Evolutionary conservation across 2,329 filamentous ascomycete species (phyloP), one percentile per base, ranked within the genome.

Genomic region (Phaeophleospora eucalypticola): DNA sequence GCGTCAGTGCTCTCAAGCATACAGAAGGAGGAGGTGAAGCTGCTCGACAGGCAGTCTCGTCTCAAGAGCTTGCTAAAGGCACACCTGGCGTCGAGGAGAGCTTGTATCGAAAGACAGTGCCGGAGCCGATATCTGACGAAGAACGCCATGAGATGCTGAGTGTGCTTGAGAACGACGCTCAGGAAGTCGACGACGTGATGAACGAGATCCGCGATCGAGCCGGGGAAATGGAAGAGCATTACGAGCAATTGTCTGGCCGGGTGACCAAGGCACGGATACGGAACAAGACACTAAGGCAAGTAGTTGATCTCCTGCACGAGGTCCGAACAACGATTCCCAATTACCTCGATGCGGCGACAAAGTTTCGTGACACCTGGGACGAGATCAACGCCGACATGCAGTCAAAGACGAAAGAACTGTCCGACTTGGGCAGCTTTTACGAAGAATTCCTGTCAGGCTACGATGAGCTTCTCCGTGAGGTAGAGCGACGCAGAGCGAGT

Each of bases 1-100:
- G 91, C 66, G 87, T 95, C 12, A 91, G 85, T 1, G 91, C 91
- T 1, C 84, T 96, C 36, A 87, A 89, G 49, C 89, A 91, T 41
- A 96, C 90, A 2, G 89, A 95, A 70, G 73, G 73, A 47, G 72
- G 74, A 8, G 70, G 71, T 9, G 71, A 71, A 49, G 73, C 73
- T 12, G 73, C 72, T 2, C 68, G 65, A n/a, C 49, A 52, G 48
- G 65, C 65, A 6, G 48, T 62, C 3, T 65, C 68, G 42, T 65
- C 67, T 1, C 65, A 64, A 20, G 67, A 71, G 18, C 48, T 58
- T 19, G 51, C 46, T 19, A 54, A 52, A 10, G 46, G 54, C 12
- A 53, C 45, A 3, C 43, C 48, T 2, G 53, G 53, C 4, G 21
- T 38, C 10, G 83, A 86, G 45, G 84, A 83, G 0, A 82, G 82